Percentiles rank a stretch among this genome's conserved stretches.
These are phyloP conservation scores for Narthecium ossifragum DNA, from an alignment of 106 monocot genomes.

Conservation along the genomic window DNA sequence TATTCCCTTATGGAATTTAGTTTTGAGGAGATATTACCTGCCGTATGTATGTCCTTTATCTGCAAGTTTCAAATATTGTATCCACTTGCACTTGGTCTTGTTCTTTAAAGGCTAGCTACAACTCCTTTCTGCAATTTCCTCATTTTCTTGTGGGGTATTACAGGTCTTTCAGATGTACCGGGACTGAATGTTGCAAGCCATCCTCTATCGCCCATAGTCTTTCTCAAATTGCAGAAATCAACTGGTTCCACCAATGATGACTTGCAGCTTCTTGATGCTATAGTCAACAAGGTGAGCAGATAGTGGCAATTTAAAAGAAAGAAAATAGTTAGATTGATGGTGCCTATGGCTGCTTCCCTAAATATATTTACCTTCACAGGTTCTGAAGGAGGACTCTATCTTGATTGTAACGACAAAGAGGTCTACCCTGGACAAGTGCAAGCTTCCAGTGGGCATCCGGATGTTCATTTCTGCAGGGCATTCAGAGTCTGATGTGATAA, in stretches of 20 bases:
- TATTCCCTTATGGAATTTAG: too few species aligned
- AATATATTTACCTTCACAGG: constrained; percentile 9
- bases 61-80: background rate
- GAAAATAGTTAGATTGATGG: background rate
- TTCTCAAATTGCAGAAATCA: constrained; percentile 54
- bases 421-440: constrained; percentile 49
- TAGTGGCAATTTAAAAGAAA: background rate
- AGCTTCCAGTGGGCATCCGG: constrained; percentile 47
- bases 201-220: constrained; percentile 48
- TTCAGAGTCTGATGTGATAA: constrained; percentile 35
- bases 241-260: constrained; percentile 41
- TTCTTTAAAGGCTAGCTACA: too few species aligned
- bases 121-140: background rate
- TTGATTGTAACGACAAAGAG: constrained; percentile 50
- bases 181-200: constrained; percentile 46
- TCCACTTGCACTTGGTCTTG: background rate
- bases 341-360: background rate
- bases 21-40: too few species aligned
- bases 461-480: constrained; percentile 58
- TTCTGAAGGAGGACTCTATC: constrained; percentile 41
- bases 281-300: constrained; percentile 32
- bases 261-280: constrained; percentile 45
- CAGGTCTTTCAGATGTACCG: constrained; percentile 45
- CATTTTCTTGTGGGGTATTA: background rate
- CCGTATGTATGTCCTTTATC: too few species aligned